A percentile compares a stretch with the other conserved stretches of the same genome.
Conservation (phyloP, 257 asterid genomes). For the Schizonepeta tenuifolia region DNA sequence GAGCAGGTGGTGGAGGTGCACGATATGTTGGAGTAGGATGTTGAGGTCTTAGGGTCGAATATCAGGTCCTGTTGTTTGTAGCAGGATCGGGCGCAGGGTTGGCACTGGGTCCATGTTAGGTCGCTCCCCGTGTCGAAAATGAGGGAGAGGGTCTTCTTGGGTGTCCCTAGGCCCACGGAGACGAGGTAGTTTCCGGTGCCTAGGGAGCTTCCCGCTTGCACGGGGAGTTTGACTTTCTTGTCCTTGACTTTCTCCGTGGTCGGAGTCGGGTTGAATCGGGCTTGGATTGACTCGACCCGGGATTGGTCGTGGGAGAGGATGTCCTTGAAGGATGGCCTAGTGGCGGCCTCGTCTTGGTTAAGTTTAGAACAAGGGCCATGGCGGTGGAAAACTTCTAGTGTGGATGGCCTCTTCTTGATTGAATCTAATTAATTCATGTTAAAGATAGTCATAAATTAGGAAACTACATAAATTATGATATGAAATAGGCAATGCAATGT, state of each 20-base stretch:
- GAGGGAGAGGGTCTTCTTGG: constrained; percentile 47
- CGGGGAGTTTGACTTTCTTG: constrained; percentile 49
- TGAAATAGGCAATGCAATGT: not conserved
- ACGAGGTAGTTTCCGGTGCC: constrained; percentile 67
- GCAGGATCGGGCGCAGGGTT: constrained; percentile 59
- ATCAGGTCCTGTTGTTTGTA: constrained; percentile 67
- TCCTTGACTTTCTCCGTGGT: constrained; percentile 23
- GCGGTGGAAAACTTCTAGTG: constrained; percentile 53
- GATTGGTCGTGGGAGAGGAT: constrained; percentile 58
- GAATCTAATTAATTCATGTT: constrained; percentile 47
- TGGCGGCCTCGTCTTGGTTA: constrained; percentile 23
- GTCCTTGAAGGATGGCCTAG: constrained; percentile 40
- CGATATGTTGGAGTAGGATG: constrained; percentile 58
- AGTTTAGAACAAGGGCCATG: constrained; percentile 61
- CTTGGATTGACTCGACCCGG: constrained; percentile 57
- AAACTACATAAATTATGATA: not conserved
- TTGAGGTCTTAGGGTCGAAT: constrained; percentile 56
- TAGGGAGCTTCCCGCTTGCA: constrained; percentile 44
- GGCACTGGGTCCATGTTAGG: constrained; percentile 87
- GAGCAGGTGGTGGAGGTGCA: constrained; percentile 54
- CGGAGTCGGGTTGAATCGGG: constrained; percentile 34
- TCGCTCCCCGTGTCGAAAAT: constrained; percentile 84
- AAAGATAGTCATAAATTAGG: not conserved
- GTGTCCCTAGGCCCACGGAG: constrained; percentile 66
- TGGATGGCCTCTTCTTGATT: constrained; percentile 49